phyloP scores from a whole-genome alignment of 768 basidiomycete genomes.

The Hortiboletus campestris region DNA sequence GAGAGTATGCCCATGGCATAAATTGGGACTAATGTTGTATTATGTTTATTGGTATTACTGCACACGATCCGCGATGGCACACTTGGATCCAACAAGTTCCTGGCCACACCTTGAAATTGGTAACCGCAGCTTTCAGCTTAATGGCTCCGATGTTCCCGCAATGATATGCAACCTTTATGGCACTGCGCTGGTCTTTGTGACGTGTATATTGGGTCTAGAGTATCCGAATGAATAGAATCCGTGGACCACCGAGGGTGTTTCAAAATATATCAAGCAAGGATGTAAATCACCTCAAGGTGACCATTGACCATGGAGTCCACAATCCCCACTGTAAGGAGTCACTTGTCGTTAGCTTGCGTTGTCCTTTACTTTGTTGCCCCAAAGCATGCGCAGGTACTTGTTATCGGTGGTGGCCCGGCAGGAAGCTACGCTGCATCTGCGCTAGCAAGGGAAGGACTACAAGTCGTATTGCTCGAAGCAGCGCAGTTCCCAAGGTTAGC shows the following conservation, averaged over 20 bases:
- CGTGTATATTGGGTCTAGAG: background rate
- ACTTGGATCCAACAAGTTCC: constrained; percentile 1
- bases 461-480: constrained; percentile 56
- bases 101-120: background rate
- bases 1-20: constrained; percentile 69
- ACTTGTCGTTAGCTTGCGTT: background rate
- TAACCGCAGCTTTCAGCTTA: background rate
- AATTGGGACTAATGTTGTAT: constrained; percentile 62
- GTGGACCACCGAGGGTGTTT: background rate
- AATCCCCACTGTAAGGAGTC: constrained; percentile 25
- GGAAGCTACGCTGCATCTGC: constrained; percentile 56
- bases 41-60: constrained; percentile 1
- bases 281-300: background rate
- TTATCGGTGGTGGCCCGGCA: constrained; percentile 61
- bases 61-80: background rate
- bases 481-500: constrained; percentile 53
- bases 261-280: constrained; percentile 9
- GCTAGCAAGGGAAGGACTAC: constrained; percentile 55
- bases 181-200: background rate
- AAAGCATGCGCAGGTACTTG: constrained; percentile 35
- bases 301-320: constrained; percentile 7
- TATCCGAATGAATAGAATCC: background rate
- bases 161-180: background rate
- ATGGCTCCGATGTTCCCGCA: constrained; percentile 6
- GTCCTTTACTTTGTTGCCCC: background rate